Evolutionary conservation across 2,329 filamentous ascomycete genomes (phyloP), one percentile per base, ranked within the genome.

Genomic region (Talaromyces verruculosus): DNA sequence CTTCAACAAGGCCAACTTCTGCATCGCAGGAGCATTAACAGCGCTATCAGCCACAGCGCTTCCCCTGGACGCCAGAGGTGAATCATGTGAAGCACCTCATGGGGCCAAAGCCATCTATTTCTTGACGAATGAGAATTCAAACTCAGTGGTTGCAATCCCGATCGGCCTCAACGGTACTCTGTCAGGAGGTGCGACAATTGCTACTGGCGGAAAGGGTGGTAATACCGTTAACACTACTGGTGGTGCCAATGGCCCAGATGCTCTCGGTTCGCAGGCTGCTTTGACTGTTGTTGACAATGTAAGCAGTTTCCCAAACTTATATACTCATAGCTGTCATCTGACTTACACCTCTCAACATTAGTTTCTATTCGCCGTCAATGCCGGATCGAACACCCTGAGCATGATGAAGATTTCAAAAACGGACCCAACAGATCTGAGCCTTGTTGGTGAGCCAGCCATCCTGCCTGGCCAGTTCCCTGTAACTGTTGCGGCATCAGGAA

Each of bases 51-150:
- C 37, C 11, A 45, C 57, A 19, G 57, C 57, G 13, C 37, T 28
- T 10, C 57, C 37, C 17, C 22, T 60, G 37, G 39, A 60, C 8
- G 57, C 35, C 22, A 11, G 15, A 28, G 37, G 37, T 10, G 8
- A 60, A 13, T 41, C 57, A 28, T 45, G 37, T 6, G n/a, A 45
- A 33, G 57, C 13, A 13, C 13, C 57, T n/a, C 37, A 37, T n/a
- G 13, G 57, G 7, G 22, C 57, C 39, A 84, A 83, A 71, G 85
- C 85, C 0, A 71, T 87, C 19, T 88, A 88, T 73, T 75, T 87
- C 63, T 75, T 87, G 45, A 85, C 82, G 41, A 89, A 89, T 69
- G 79, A 84, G 2, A 73, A 72, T 10, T 69, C 79, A 0, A 85
- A 87, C 63, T 72, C 79, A 0, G 78, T 88, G 1, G 77, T 86